phyloP scores from a whole-genome alignment of 768 basidiomycete species.

The Boletus pseudopeckii region DNA sequence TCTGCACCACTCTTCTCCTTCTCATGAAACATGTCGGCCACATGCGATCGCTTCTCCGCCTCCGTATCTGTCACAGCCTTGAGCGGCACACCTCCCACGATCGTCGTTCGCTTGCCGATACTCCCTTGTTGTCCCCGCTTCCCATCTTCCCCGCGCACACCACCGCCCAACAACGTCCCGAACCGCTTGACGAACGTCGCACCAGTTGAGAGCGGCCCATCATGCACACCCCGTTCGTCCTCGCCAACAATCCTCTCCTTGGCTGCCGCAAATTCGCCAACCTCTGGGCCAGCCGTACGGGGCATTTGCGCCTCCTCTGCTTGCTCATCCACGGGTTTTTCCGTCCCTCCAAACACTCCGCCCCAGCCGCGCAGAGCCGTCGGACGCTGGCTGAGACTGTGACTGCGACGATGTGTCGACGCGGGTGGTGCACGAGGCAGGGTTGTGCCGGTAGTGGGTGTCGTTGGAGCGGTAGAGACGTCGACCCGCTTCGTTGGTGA shows the following conservation, averaged over 20 bases:
- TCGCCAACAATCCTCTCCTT: conserved; percentile 29
- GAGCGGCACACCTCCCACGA: conserved; percentile 42
- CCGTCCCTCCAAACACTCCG: conserved; percentile 47
- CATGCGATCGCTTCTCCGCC: conserved; percentile 30
- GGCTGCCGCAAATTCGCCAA: conserved; percentile 48
- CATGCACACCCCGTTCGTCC: conserved; percentile 25
- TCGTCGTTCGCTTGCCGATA: conserved; percentile 47
- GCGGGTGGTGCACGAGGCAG: conserved; percentile 71
- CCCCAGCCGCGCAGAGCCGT: conserved; percentile 51
- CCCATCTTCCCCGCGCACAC: conserved; percentile 44
- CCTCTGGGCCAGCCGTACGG: conserved; percentile 65
- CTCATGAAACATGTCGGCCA: conserved; percentile 18
- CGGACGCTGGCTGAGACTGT: conserved; percentile 79
- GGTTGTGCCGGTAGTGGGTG: conserved; percentile 29
- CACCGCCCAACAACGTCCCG: conserved; percentile 55
- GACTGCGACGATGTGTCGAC: conserved; percentile 76
- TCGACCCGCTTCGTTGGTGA: conserved; percentile 31
- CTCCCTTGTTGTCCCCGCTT: conserved; percentile 34
- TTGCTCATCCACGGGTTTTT: conserved; percentile 41
- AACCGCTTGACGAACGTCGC: conserved; percentile 77
- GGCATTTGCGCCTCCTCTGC: conserved; percentile 42
- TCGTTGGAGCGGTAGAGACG: conserved; percentile 16
- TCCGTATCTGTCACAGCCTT: conserved; percentile 37
- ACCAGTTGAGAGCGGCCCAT: conserved; percentile 48
- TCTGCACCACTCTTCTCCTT: conserved; percentile 27